phyloP scores from a whole-genome alignment of 106 monocot genomes.

The Vanilla planifolia region DNA sequence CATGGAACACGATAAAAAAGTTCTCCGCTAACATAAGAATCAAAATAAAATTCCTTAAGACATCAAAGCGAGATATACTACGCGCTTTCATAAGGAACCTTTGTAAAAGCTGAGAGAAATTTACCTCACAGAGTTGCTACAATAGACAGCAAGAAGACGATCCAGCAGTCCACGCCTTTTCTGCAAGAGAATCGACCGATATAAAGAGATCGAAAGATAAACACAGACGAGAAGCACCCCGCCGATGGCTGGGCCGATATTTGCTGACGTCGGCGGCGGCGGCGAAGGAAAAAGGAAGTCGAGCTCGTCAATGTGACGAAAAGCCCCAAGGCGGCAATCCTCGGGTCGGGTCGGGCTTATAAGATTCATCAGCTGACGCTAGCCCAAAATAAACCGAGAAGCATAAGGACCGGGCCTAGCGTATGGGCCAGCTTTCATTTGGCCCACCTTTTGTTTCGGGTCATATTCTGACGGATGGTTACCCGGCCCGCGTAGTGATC shows the following conservation, averaged over 20 bases:
- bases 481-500: no score
- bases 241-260: neutral
- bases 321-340: neutral
- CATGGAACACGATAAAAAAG: neutral
- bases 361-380: no score
- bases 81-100: neutral
- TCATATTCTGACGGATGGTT: no score
- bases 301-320: neutral
- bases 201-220: neutral
- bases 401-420: no score
- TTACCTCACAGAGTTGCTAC: neutral
- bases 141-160: slow-evolving; percentile 1
- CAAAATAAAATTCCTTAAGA: neutral
- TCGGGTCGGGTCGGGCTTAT: slow-evolving; percentile 13
- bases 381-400: no score
- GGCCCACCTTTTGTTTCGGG: no score
- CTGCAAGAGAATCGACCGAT: neutral
- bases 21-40: neutral
- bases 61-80: neutral
- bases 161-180: no score
- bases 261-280: slow-evolving; percentile 6
- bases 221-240: no score
- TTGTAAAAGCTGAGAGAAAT: neutral
- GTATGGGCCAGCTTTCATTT: no score
- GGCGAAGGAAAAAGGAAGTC: neutral